Evolutionary conservation across 805 yeast genomes (phyloP).

Genomic region (Nakazawaea laoshanensis): DNA sequence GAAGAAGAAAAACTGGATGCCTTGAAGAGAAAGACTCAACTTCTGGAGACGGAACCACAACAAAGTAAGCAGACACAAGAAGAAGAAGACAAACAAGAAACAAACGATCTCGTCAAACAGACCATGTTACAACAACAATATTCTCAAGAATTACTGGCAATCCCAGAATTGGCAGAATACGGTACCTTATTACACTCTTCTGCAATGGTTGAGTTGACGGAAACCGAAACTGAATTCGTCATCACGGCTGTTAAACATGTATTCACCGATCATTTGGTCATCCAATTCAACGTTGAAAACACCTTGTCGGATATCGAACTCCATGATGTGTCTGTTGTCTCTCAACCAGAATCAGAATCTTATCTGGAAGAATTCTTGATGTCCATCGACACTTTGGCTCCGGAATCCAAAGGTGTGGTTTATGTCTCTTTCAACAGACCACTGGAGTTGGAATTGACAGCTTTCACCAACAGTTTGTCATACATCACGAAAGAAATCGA

Average conservation of each 20-base stretch:
- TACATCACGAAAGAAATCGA: conserved; percentile 77
- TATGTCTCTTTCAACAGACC: conserved; percentile 72
- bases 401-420: conserved; percentile 63
- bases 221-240: conserved; percentile 87
- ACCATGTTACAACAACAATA: conserved; percentile 51
- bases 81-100: conserved; percentile 20
- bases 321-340: conserved; percentile 66
- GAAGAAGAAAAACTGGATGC: conserved; percentile 64
- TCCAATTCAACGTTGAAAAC: conserved; percentile 80
- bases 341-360: conserved; percentile 51
- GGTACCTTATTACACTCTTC: conserved; percentile 76
- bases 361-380: conserved; percentile 64
- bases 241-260: conserved; percentile 80
- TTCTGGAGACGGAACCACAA: conserved; percentile 15
- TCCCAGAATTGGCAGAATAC: conserved; percentile 65
- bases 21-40: conserved; percentile 41
- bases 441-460: conserved; percentile 21
- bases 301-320: conserved; percentile 73
- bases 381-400: conserved; percentile 64
- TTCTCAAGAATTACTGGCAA: conserved; percentile 56
- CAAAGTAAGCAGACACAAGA: conserved; percentile 15
- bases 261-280: conserved; percentile 61
- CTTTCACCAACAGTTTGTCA: conserved; percentile 58
- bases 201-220: conserved; percentile 61
- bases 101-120: conserved; percentile 19